Conservation (phyloP, 306 rosid genomes). For the Cicer arietinum region DNA sequence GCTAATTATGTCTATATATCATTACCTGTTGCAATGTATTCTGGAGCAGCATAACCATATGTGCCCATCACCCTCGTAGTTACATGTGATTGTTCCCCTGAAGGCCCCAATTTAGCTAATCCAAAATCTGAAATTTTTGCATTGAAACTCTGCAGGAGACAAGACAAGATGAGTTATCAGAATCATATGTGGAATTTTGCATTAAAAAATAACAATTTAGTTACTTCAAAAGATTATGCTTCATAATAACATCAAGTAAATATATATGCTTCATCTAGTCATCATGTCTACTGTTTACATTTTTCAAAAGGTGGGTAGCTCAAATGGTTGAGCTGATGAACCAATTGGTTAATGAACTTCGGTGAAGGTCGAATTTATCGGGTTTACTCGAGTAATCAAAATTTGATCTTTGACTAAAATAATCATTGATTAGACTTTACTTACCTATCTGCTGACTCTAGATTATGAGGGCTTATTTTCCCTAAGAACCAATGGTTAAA, state of each 20-base stretch:
- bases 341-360: no score
- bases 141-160: slow-evolving; percentile 58
- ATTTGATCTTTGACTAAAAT: no score
- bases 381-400: no score
- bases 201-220: neutral
- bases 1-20: slow-evolving; percentile 12
- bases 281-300: neutral
- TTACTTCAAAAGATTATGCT: slow-evolving; percentile 14
- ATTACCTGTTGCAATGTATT: slow-evolving; percentile 85
- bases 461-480: no score
- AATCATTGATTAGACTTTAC: no score
- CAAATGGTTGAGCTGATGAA: no score
- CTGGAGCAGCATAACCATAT: slow-evolving; percentile 91
- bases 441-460: no score
- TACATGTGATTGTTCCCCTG: slow-evolving; percentile 78
- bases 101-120: slow-evolving; percentile 80
- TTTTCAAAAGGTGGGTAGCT: neutral
- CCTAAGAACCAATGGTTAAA: no score
- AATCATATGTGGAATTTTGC: slow-evolving; percentile 7
- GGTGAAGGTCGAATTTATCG: no score
- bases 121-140: slow-evolving; percentile 93
- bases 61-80: slow-evolving; percentile 86
- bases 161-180: slow-evolving; percentile 12
- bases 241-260: neutral
- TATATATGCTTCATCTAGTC: slow-evolving; percentile 14